Evolutionary conservation across 345 rosid genomes (phyloP), one percentile per base, ranked within the genome.

Genomic region (Cardamine chenopodiifolia): DNA sequence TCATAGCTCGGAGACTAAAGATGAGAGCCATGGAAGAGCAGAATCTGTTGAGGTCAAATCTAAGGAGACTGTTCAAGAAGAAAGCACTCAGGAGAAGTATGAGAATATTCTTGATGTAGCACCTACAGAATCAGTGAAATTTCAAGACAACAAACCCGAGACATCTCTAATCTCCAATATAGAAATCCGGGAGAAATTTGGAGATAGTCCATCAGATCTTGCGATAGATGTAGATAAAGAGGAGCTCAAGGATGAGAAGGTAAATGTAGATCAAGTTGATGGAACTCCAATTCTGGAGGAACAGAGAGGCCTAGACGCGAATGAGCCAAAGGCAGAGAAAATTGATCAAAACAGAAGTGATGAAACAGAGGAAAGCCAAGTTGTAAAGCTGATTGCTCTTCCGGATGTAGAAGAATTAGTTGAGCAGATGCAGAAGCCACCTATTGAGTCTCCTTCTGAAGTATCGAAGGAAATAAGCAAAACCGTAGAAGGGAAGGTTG

Each of bases 401-500:
- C 20, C 12, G 8, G 57, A 54, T 60, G 56, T 66, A 26, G 58
- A 66, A 23, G 55, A 68, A 60, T 15, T 74, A 29, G 55, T 50
- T 23, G 70, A 76, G 65, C 8, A 62, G 31, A 31, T 69, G 4
- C 58, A 69, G 23, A 68, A 44, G 64, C 56, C 57, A 54, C 54
- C 42, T 31, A 13, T 42, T 55, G 70, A 62, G 19, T 31, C 56
- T 42, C 19, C 42, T 62, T 76, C 74, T 52, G 49, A 80, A 79
- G 66, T 78, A 40, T 71, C 67, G 13, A 61, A 71, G 42, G 83
- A 76, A 78, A 52, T 65, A 37, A 76, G 28, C 44, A 55, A 70
- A 45, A 47, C 31, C 10, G 25, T 58, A 71, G 68, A 66, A 31
- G 71, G 72, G 19, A 62, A 15, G 8, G 29, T 29, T 12, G 37